A percentile compares a stretch with the other conserved stretches of the same genome.
These are phyloP conservation scores for Claviceps fusiformis DNA, from an alignment of 2,329 filamentous ascomycete species.

Conservation along the genomic window DNA sequence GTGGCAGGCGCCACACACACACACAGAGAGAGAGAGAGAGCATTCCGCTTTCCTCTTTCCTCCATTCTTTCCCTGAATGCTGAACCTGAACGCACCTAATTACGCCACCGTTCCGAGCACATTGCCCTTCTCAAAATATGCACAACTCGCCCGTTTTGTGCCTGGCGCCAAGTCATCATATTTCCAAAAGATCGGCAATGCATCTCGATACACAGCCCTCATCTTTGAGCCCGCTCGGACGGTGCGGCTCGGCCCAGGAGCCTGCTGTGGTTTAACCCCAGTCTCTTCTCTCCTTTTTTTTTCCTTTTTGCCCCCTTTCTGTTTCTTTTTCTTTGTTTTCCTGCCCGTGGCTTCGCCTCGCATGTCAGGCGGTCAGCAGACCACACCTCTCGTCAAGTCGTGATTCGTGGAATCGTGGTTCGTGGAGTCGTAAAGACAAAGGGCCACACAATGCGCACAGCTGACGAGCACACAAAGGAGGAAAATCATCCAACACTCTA, in stretches of 20 bases:
- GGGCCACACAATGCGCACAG: too few relatives aligned
- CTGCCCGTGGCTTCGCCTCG: not conserved
- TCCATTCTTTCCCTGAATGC: too few relatives aligned
- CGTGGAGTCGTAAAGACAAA: too few relatives aligned
- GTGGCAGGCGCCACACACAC: not conserved
- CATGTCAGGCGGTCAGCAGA: not conserved
- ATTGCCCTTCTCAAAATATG: not conserved
- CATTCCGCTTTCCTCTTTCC: not conserved
- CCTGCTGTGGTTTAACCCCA: not conserved
- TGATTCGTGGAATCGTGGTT: too few relatives aligned
- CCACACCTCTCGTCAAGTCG: too few relatives aligned
- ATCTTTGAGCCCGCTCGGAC: not conserved
- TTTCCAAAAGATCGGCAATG: not conserved
- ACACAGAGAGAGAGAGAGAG: not conserved
- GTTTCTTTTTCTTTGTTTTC: not conserved
- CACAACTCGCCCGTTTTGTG: not conserved
- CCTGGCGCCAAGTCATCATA: not conserved
- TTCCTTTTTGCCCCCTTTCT: not conserved
- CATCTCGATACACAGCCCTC: not conserved
- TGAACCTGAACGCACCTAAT: not conserved
- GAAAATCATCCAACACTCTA: too few relatives aligned
- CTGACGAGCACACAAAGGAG: too few relatives aligned
- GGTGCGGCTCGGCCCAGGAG: not conserved
- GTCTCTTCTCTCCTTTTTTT: not conserved
- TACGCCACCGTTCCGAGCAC: not conserved